Evolutionary conservation across 225 moss, liverwort and hornwort genomes (phyloP).

Genomic region (Polytrichum formosum): DNA sequence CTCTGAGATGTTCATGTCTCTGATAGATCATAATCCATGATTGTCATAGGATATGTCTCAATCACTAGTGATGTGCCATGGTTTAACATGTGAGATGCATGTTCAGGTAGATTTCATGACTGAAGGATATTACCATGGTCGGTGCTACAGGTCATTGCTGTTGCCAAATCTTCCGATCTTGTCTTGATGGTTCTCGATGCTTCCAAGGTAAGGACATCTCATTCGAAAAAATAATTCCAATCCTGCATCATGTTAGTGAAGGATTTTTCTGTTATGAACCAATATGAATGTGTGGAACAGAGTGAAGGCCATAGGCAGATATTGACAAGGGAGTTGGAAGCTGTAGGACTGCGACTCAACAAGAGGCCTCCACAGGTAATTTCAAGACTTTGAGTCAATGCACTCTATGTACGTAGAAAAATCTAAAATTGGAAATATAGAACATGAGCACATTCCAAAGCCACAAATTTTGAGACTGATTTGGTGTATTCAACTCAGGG

Average conservation of each 20-base stretch:
- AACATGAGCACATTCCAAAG: too few relatives aligned
- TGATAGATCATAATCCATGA: too few relatives aligned
- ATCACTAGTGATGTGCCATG: too few relatives aligned
- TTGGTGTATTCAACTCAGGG: too few relatives aligned
- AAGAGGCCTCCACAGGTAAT: constrained; percentile 92
- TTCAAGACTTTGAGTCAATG: not conserved
- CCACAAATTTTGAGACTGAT: too few relatives aligned
- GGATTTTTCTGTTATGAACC: not conserved
- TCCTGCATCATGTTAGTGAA: not conserved
- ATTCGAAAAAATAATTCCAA: too few relatives aligned
- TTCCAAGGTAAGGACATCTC: constrained; percentile 61
- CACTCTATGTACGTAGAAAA: too few relatives aligned
- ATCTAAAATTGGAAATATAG: too few relatives aligned
- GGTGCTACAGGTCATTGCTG: constrained; percentile 87
- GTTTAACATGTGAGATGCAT: too few relatives aligned
- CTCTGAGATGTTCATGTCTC: too few relatives aligned
- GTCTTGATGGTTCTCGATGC: constrained; percentile 99
- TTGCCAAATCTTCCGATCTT: constrained; percentile 97
- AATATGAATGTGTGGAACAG: constrained; percentile 27
- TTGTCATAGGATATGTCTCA: too few relatives aligned
- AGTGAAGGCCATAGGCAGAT: constrained; percentile 99
- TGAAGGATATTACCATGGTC: constrained; percentile 19
- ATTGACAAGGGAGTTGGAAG: constrained; percentile 92
- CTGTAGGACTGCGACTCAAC: constrained; percentile 97
- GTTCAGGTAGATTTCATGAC: not conserved